phyloP scores from a whole-genome alignment of 371 early-diverging fungal genomes.

The Coemansia sp. region DNA sequence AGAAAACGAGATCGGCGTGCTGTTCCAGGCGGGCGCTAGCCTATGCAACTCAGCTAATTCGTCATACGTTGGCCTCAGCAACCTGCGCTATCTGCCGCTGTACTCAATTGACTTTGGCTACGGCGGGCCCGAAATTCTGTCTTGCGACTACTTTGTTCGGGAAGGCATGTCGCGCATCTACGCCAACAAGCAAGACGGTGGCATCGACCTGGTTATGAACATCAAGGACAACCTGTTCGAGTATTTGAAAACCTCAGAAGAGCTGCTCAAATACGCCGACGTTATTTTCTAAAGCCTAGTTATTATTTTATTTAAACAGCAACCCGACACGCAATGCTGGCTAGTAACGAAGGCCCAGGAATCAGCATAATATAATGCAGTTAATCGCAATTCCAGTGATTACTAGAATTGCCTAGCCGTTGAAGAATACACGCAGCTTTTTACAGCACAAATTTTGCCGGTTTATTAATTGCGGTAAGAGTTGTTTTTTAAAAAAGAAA shows the following conservation, averaged over 20 bases:
- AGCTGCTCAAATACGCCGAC: constrained; percentile 28
- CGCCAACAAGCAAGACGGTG: constrained; percentile 41
- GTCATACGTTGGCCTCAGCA: constrained; percentile 30
- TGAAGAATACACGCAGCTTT: no score
- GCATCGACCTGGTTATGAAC: constrained; percentile 38
- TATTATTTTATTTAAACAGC: no score
- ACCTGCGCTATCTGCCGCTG: constrained; percentile 35
- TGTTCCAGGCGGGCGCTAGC: constrained; percentile 24
- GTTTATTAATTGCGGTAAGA: no score
- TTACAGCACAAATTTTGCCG: no score
- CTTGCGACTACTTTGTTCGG: constrained; percentile 25
- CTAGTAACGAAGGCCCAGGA: no score
- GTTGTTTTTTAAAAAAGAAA: no score
- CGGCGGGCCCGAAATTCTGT: constrained; percentile 26
- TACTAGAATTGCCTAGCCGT: no score
- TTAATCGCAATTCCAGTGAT: no score
- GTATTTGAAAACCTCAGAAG: constrained; percentile 6
- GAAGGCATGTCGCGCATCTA: constrained; percentile 38
- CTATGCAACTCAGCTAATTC: constrained; percentile 28
- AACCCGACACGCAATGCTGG: no score
- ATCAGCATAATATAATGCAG: no score
- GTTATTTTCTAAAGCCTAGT: constrained; percentile 15
- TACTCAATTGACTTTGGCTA: constrained; percentile 39
- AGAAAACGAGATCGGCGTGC: constrained; percentile 29
- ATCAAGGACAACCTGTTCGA: constrained; percentile 24